These are phyloP conservation scores for Agaricus blazei DNA, from an alignment of 768 basidiomycete genomes.

Conservation along the genomic window DNA sequence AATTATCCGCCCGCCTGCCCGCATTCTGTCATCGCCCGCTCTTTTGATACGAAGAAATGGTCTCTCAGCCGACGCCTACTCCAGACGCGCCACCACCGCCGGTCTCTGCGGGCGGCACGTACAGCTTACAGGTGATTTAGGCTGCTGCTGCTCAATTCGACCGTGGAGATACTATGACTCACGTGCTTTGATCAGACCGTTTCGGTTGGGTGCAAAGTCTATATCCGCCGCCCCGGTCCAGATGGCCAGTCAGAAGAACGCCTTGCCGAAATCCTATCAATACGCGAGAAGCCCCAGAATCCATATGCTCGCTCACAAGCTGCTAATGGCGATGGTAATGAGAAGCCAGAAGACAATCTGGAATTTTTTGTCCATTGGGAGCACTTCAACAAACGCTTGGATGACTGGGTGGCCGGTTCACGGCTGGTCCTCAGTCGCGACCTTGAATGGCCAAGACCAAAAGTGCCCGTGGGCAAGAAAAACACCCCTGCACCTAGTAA, in stretches of 20 bases:
- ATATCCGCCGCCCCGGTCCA: constrained; percentile 73
- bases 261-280: constrained; percentile 92
- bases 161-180: constrained; percentile 24
- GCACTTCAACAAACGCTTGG: constrained; percentile 97
- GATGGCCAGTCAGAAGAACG: constrained; percentile 83
- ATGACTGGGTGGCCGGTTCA: constrained; percentile 93
- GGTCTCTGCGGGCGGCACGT: constrained; percentile 70
- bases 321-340: constrained; percentile 32
- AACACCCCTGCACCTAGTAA: constrained; percentile 44
- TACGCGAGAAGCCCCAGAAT: constrained; percentile 79
- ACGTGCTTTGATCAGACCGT: constrained; percentile 48
- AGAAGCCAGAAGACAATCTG: constrained; percentile 68
- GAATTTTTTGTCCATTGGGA: constrained; percentile 99
- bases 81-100: constrained; percentile 52
- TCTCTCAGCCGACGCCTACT: constrained; percentile 34
- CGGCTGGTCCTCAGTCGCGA: constrained; percentile 81
- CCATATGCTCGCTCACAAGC: constrained; percentile 48
- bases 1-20: not conserved
- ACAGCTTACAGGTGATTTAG: constrained; percentile 62
- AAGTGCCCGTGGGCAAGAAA: constrained; percentile 48
- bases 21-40: constrained; percentile 7
- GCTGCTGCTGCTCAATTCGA: constrained; percentile 14
- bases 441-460: constrained; percentile 95
- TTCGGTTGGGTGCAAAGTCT: constrained; percentile 93
- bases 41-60: constrained; percentile 20